A percentile compares a stretch with the other conserved stretches of the same genome.
These are phyloP conservation scores for Epichloe sp. DNA, from an alignment of 2,329 filamentous ascomycete genomes.

Conservation along the genomic window DNA sequence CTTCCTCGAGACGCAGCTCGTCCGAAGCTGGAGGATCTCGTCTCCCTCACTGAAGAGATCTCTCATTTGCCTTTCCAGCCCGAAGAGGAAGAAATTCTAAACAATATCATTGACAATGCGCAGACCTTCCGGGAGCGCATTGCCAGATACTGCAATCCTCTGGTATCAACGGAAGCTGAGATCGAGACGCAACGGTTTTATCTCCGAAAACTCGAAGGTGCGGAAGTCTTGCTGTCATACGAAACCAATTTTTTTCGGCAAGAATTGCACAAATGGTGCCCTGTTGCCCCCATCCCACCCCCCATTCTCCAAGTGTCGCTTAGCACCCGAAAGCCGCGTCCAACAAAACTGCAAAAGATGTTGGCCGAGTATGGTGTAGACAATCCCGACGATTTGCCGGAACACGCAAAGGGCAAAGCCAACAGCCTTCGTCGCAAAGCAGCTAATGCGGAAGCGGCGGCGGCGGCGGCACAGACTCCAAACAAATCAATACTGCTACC, in stretches of 20 bases:
- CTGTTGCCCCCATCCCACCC: conserved; percentile 79
- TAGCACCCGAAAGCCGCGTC: conserved; percentile 87
- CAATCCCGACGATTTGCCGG: conserved; percentile 80
- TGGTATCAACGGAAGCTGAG: conserved; percentile 72
- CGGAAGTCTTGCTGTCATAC: conserved; percentile 77
- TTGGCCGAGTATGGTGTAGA: conserved; percentile 80
- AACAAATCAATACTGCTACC: conserved; percentile 11
- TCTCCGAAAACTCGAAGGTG: conserved; percentile 90
- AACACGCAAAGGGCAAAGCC: conserved; percentile 67
- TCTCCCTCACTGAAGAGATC: conserved; percentile 75
- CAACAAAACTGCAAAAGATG: conserved; percentile 93
- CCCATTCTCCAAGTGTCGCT: conserved; percentile 77
- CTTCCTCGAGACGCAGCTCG: conserved; percentile 93
- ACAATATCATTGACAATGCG: conserved; percentile 77
- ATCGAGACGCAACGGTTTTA: conserved; percentile 88
- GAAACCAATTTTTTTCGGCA: conserved; percentile 99
- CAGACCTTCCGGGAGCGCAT: conserved; percentile 76
- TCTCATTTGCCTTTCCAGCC: conserved; percentile 77
- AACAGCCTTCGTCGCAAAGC: conserved; percentile 62
- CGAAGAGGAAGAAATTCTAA: conserved; percentile 78
- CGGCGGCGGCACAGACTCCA: conserved; percentile 16
- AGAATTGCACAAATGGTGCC: conserved; percentile 88
- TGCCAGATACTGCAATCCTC: conserved; percentile 63
- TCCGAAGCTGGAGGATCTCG: conserved; percentile 84
- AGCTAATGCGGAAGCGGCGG: conserved; percentile 41